Evolutionary conservation across 495 filamentous ascomycete species (phyloP).

Genomic region (Hapsidospora chrysogenum): DNA sequence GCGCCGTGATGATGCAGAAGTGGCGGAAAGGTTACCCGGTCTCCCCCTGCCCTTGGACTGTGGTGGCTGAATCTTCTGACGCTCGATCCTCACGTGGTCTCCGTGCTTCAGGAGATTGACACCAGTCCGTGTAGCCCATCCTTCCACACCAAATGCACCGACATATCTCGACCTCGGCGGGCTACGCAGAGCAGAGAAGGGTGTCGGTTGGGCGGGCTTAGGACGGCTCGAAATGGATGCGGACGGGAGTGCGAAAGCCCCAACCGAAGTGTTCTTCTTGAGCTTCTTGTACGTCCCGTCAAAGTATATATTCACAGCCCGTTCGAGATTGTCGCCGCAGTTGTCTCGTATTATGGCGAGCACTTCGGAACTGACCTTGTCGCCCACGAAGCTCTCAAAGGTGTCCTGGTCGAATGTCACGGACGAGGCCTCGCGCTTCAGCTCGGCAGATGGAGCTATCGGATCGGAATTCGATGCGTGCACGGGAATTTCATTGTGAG

Average conservation of each 20-base stretch:
- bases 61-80: constrained; percentile 53
- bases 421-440: constrained; percentile 1
- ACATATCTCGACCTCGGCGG: constrained; percentile 54
- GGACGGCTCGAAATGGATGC: background rate
- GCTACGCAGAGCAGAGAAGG: background rate
- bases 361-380: constrained; percentile 34
- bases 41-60: constrained; percentile 33
- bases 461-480: too few relatives aligned
- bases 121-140: constrained; percentile 86
- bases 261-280: constrained; percentile 4
- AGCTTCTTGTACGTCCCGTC: constrained; percentile 77
- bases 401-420: constrained; percentile 45
- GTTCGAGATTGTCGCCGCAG: constrained; percentile 45
- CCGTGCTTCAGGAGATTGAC: constrained; percentile 53
- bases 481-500: too few relatives aligned
- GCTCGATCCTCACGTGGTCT: constrained; percentile 70
- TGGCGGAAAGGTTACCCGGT: constrained; percentile 14
- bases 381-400: constrained; percentile 57
- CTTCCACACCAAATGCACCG: constrained; percentile 80
- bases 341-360: constrained; percentile 35
- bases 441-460: background rate
- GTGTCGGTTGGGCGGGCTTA: background rate
- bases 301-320: constrained; percentile 72
- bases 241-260: background rate
- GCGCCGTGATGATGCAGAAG: constrained; percentile 32